phyloP scores from a whole-genome alignment of 768 basidiomycete genomes.

The Rhodotorula kratochvilovae region DNA sequence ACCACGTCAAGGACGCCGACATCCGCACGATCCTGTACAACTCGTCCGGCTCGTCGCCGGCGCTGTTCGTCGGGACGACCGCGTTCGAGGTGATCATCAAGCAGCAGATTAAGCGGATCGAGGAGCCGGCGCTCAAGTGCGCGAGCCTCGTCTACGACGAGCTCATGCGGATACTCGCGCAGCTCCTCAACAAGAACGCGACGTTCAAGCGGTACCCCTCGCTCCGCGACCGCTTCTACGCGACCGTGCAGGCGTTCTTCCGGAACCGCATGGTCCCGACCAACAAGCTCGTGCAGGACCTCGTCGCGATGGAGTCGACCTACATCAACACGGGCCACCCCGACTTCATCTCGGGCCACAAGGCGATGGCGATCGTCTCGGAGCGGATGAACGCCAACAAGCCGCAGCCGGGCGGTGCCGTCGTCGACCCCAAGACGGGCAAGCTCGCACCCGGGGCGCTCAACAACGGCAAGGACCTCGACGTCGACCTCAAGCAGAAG shows the following conservation, averaged over 20 bases:
- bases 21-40: slow-evolving; percentile 95
- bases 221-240: slow-evolving; percentile 91
- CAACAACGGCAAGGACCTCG: slow-evolving; percentile 93
- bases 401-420: slow-evolving; percentile 54
- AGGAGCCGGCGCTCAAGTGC: slow-evolving; percentile 89
- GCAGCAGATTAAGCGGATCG: slow-evolving; percentile 94
- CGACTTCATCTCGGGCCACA: slow-evolving; percentile 95
- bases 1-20: slow-evolving; percentile 97
- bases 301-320: slow-evolving; percentile 96
- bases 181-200: slow-evolving; percentile 84
- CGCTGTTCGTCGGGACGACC: slow-evolving; percentile 90
- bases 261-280: slow-evolving; percentile 90
- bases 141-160: slow-evolving; percentile 96
- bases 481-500: slow-evolving; percentile 81
- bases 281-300: slow-evolving; percentile 84
- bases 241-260: slow-evolving; percentile 94
- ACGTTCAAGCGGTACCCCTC: slow-evolving; percentile 94
- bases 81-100: slow-evolving; percentile 99
- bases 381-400: slow-evolving; percentile 80
- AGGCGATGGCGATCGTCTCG: slow-evolving; percentile 81
- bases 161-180: slow-evolving; percentile 88
- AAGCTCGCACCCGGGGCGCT: slow-evolving; percentile 61
- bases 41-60: slow-evolving; percentile 94
- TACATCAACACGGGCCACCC: slow-evolving; percentile 99
- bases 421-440: slow-evolving; percentile 65